Base-by-base conservation (phyloP, 495 filamentous ascomycete genomes). In the Usnea hakonensis region DNA sequence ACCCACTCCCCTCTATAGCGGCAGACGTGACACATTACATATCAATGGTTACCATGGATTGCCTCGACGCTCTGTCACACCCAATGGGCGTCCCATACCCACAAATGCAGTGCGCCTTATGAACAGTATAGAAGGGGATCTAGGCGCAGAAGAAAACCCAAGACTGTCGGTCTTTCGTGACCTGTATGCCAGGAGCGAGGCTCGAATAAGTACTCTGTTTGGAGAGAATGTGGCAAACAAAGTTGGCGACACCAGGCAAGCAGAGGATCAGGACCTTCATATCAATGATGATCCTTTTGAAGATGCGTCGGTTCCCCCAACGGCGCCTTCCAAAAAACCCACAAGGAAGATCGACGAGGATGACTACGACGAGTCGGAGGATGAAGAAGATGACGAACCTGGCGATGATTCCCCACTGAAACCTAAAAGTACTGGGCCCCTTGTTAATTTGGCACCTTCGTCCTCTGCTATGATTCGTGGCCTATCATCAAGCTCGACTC, bases 301-400 rank as follows among this genome's bases (percentile, higher is more conserved):
- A 60, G 62, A 57, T 55, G 44, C 67, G 33, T 63, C 68, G 36
- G 64, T 67, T 64, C 60, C 65, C 33, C 52, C 68, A 53, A 68
- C 76, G 30, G 68, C 73, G 33, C 75, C 78, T n/a, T 73, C 80
- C 16, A 82, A 81, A 69, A 89, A 85, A 65, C 67, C 85, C 43
- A 79, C 87, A 43, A 79, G 90, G 40, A 84, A 87, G 55, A 87
- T 95, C 68, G 86, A 89, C 70, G 90, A 95, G 55, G 88, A 91
- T 69, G 88, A 94, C 66, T 85, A 81, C 67, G 86, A 90, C 67
- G 88, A 91, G 64, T 87, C 87, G 61, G 85, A 89, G 73, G 90
- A 90, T 67, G 90, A 89, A 54, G 89, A 96, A 62, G 90, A 95
- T 54, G 90, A 94, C 59, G 90, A 95, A 48, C 87, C 90, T 5